Conservation (phyloP, 2,329 filamentous ascomycete genomes). For the Neophaeococcomyces mojaviensis region DNA sequence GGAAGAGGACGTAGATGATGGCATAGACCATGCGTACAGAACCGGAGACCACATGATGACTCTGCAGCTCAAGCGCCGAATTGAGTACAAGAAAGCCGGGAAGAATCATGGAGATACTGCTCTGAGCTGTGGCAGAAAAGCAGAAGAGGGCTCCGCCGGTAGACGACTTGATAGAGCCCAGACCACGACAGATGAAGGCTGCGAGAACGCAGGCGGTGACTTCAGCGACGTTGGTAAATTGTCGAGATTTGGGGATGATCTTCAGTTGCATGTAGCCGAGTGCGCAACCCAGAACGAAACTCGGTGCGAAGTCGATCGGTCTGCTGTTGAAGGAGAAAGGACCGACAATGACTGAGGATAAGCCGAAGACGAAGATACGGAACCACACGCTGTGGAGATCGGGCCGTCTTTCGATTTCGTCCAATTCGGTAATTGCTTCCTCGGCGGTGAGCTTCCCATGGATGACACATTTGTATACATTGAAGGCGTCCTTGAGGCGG, state of each 20-base stretch:
- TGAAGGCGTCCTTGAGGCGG: constrained; percentile 36
- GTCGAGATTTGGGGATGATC: constrained; percentile 63
- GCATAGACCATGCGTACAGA: constrained; percentile 69
- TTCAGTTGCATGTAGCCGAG: constrained; percentile 69
- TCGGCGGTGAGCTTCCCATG: constrained; percentile 41
- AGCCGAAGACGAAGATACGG: constrained; percentile 61
- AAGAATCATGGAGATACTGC: constrained; percentile 67
- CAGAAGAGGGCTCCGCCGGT: constrained; percentile 52
- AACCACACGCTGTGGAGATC: constrained; percentile 48
- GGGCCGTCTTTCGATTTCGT: constrained; percentile 49
- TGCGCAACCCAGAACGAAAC: constrained; percentile 67
- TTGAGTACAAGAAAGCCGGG: constrained; percentile 60
- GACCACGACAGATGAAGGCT: constrained; percentile 61
- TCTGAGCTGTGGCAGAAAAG: constrained; percentile 64
- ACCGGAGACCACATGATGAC: constrained; percentile 60
- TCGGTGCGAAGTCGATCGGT: constrained; percentile 68
- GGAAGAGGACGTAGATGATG: constrained; percentile 64
- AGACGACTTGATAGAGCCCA: constrained; percentile 53
- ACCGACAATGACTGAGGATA: constrained; percentile 68
- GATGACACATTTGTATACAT: constrained; percentile 42
- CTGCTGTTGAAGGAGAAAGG: constrained; percentile 74
- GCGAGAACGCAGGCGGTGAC: constrained; percentile 57
- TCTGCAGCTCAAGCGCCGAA: constrained; percentile 59
- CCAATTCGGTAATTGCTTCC: constrained; percentile 37
- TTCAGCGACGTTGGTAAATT: constrained; percentile 59